A percentile compares a stretch with the other conserved stretches of the same genome.
Evolutionary conservation across 768 basidiomycete species (phyloP).

Genomic region (Paxillus rubicundulus): DNA sequence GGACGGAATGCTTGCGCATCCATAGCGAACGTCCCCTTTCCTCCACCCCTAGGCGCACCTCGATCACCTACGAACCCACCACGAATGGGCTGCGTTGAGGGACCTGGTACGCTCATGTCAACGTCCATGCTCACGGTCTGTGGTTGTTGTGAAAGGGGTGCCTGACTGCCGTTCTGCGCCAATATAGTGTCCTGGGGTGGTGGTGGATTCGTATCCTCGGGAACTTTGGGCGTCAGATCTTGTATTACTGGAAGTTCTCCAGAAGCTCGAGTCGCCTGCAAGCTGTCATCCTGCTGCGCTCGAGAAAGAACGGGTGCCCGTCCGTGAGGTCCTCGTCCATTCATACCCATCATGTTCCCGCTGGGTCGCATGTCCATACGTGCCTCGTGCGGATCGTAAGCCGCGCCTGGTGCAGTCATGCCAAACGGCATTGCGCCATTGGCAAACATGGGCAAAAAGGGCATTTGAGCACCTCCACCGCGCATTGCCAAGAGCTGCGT

Average conservation of each 20-base stretch:
- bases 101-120: slow-evolving; percentile 31
- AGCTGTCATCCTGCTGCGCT: slow-evolving; percentile 51
- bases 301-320: slow-evolving; percentile 61
- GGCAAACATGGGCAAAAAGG: slow-evolving; percentile 72
- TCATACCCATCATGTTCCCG: slow-evolving; percentile 29
- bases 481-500: slow-evolving; percentile 63
- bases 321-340: slow-evolving; percentile 37
- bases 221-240: slow-evolving; percentile 64
- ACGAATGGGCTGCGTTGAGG: slow-evolving; percentile 17
- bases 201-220: slow-evolving; percentile 31
- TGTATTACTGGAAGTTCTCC: slow-evolving; percentile 84
- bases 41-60: slow-evolving; percentile 46
- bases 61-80: slow-evolving; percentile 38
- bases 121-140: slow-evolving; percentile 25
- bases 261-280: slow-evolving; percentile 41
- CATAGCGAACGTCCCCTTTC: slow-evolving; percentile 58
- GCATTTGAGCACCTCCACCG: slow-evolving; percentile 42
- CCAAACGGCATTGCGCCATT: slow-evolving; percentile 54
- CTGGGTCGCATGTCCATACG: slow-evolving; percentile 76
- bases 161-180: slow-evolving; percentile 14
- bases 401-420: slow-evolving; percentile 42
- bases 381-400: slow-evolving; percentile 78
- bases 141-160: slow-evolving; percentile 8
- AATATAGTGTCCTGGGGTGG: slow-evolving; percentile 24
- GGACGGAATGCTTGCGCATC: slow-evolving; percentile 67